phyloP scores from a whole-genome alignment of 176 grass and related monocot genomes.

The Aegilops umbellulata region DNA sequence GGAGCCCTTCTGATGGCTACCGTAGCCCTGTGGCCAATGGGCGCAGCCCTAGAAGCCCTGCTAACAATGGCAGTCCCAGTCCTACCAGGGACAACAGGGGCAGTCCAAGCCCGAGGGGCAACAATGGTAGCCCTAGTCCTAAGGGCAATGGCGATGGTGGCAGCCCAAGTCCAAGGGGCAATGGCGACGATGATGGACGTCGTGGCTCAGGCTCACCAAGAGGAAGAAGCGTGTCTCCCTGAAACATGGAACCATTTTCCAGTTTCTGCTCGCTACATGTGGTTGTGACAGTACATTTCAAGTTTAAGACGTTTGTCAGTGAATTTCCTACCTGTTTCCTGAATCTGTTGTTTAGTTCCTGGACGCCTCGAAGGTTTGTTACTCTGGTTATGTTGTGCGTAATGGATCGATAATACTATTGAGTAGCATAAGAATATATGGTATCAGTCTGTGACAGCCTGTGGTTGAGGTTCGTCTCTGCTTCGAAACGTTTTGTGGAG shows the following conservation, averaged over 20 bases:
- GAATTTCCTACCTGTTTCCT: background rate
- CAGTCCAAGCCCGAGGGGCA: background rate
- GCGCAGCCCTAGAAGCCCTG: background rate
- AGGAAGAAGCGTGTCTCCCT: conserved; percentile 18
- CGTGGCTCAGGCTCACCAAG: conserved; percentile 23
- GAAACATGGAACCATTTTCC: background rate
- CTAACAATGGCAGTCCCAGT: background rate
- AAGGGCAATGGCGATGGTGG: background rate
- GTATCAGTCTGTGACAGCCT: background rate
- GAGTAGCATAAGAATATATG: background rate
- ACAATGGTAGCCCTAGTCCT: background rate
- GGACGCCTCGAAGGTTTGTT: background rate
- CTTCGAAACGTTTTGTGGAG: too few relatives aligned
- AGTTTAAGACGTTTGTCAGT: background rate
- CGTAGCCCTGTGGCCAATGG: conserved; percentile 66
- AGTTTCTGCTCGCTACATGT: background rate
- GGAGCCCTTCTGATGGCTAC: conserved; percentile 50
- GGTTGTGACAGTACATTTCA: background rate
- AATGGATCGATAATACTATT: background rate
- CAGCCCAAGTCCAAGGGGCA: conserved; percentile 46
- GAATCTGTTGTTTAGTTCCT: background rate
- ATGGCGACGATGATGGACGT: background rate
- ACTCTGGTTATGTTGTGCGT: background rate
- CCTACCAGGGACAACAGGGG: background rate
- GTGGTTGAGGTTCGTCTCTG: too few relatives aligned